phyloP scores from a whole-genome alignment of 371 early-diverging fungal species.

The Homolaphlyctis polyrhiza region DNA sequence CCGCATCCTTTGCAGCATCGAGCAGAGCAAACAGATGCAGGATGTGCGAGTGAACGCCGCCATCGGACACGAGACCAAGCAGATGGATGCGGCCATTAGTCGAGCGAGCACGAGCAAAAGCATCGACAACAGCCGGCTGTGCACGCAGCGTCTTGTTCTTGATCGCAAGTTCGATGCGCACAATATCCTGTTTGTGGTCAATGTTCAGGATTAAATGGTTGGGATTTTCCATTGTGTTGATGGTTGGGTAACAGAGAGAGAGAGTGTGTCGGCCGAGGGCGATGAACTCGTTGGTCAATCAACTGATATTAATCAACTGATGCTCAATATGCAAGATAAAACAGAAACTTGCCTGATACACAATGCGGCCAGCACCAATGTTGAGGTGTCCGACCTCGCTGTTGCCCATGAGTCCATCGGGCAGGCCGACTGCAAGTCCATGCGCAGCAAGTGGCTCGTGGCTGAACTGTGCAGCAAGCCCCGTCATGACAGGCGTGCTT shows the following conservation, averaged over 20 bases:
- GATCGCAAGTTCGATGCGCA: constrained; percentile 88
- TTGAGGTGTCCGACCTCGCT: constrained; percentile 99
- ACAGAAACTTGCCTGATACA: constrained; percentile 81
- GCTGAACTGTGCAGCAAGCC: constrained; percentile 67
- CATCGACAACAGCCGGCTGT: constrained; percentile 69
- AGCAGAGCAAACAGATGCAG: constrained; percentile 86
- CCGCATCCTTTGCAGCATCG: constrained; percentile 75
- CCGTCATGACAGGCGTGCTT: constrained; percentile 90
- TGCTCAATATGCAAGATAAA: not conserved
- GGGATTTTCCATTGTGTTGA: too few relatives aligned
- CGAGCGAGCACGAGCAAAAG: constrained; percentile 79
- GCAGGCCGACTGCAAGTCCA: constrained; percentile 96
- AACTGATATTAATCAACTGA: too few relatives aligned
- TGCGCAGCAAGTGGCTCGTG: constrained; percentile 86
- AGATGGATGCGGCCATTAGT: constrained; percentile 91
- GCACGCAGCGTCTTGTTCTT: constrained; percentile 60
- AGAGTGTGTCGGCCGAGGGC: too few relatives aligned
- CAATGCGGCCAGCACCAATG: constrained; percentile 98
- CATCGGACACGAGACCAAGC: constrained; percentile 97
- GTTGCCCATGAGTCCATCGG: constrained; percentile 99
- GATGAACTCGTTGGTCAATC: too few relatives aligned
- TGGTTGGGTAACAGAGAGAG: too few relatives aligned
- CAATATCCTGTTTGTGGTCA: constrained; percentile 81
- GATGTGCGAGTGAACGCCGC: constrained; percentile 99
- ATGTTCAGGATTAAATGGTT: too few relatives aligned